phyloP scores from a whole-genome alignment of 2,329 filamentous ascomycete species.

The Parafenestella ontariensis region DNA sequence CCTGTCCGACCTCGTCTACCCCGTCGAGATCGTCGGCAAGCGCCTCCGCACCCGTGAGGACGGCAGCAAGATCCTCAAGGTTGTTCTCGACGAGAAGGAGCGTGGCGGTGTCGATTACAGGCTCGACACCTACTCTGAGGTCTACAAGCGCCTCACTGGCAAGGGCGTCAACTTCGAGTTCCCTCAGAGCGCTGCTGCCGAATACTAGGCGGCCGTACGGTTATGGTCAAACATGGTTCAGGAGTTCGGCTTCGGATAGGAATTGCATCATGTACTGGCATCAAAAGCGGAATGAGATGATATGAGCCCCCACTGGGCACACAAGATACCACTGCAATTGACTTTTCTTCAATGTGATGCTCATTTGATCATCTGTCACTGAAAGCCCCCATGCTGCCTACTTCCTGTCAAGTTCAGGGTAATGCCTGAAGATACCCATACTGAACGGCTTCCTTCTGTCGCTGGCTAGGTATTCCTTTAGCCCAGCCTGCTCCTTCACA shows the following conservation, averaged over 20 bases:
- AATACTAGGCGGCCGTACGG: constrained; percentile 72
- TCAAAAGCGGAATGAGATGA: constrained; percentile 49
- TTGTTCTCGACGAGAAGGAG: constrained; percentile 99
- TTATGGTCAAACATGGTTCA: constrained; percentile 35
- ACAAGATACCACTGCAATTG: constrained; percentile 49
- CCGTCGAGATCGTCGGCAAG: constrained; percentile 99
- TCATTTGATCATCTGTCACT: not conserved
- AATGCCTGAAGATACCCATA: constrained; percentile 73
- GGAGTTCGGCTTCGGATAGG: constrained; percentile 49
- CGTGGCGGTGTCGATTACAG: constrained; percentile 98
- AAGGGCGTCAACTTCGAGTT: constrained; percentile 98
- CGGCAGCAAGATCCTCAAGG: constrained; percentile 97
- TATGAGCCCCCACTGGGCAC: constrained; percentile 41
- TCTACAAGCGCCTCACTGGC: constrained; percentile 97
- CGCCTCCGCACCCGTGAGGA: constrained; percentile 98
- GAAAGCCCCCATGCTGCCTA: constrained; percentile 17
- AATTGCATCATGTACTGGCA: constrained; percentile 50
- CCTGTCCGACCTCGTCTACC: constrained; percentile 97
- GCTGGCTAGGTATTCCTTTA: constrained; percentile 74
- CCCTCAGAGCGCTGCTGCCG: constrained; percentile 79
- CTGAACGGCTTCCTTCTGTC: constrained; percentile 67
- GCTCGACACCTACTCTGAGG: constrained; percentile 99
- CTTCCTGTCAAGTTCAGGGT: constrained; percentile 72
- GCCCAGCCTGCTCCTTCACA: constrained; percentile 67
- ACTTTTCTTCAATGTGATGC: constrained; percentile 40